phyloP scores from a whole-genome alignment of 2,329 filamentous ascomycete species.

The Fusarium xylarioides region DNA sequence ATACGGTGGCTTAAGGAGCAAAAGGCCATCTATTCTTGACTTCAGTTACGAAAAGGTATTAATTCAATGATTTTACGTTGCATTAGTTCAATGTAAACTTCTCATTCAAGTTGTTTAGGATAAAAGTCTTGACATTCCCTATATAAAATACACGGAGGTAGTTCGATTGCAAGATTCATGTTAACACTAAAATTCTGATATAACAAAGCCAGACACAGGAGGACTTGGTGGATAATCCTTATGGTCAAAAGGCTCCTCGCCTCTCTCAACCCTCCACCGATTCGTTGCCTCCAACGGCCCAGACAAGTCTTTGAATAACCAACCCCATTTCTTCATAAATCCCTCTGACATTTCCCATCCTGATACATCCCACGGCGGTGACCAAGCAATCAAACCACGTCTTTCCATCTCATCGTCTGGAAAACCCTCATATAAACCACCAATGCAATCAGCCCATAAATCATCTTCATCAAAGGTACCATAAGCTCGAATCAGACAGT shows the following conservation, averaged over 20 bases:
- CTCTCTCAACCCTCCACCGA: slow-evolving; percentile 23
- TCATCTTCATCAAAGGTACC: slow-evolving; percentile 52
- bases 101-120: background rate
- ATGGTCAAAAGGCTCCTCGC: slow-evolving; percentile 11
- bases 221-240: background rate
- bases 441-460: slow-evolving; percentile 54
- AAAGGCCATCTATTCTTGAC: background rate
- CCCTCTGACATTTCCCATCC: slow-evolving; percentile 38
- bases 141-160: no score
- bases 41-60: no score
- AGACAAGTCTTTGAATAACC: slow-evolving; percentile 17
- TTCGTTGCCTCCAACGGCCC: slow-evolving; percentile 28
- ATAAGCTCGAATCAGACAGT: background rate
- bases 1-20: background rate
- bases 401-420: slow-evolving; percentile 52
- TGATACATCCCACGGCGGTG: slow-evolving; percentile 35
- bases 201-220: background rate
- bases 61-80: no score
- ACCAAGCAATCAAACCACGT: slow-evolving; percentile 55
- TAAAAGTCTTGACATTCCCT: background rate
- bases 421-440: slow-evolving; percentile 55
- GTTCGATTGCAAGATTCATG: background rate
- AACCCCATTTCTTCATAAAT: slow-evolving; percentile 36
- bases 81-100: background rate
- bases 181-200: background rate